Evolutionary conservation across 345 rosid genomes (phyloP).

Genomic region (rapeseed (Brassica napus)): DNA sequence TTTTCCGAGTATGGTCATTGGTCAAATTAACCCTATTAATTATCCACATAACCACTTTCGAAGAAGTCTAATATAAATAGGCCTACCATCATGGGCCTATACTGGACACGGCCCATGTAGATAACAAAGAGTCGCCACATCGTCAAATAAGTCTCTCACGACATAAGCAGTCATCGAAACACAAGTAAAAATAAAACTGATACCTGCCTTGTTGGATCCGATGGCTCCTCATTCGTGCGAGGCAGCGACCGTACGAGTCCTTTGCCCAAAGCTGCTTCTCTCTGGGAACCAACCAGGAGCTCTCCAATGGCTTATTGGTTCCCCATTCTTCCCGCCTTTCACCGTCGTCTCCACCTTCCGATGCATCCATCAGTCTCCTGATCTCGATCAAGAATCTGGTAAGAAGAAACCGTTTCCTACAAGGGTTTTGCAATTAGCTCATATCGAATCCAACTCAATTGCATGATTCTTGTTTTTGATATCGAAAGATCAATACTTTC

Average conservation of each 20-base stretch:
- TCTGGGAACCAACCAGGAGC: slow-evolving; percentile 45
- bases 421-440: background rate
- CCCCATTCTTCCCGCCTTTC: slow-evolving; percentile 69
- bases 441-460: background rate
- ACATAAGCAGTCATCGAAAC: slow-evolving; percentile 21
- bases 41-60: background rate
- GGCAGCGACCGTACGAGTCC: slow-evolving; percentile 46
- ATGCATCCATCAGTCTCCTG: slow-evolving; percentile 63
- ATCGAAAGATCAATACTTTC: background rate
- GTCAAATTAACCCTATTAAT: no score
- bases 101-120: slow-evolving; percentile 5
- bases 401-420: background rate
- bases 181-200: slow-evolving; percentile 7
- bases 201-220: slow-evolving; percentile 18
- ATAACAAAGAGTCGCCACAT: background rate
- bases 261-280: slow-evolving; percentile 57
- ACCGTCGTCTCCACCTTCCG: slow-evolving; percentile 76
- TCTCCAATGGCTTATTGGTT: slow-evolving; percentile 89
- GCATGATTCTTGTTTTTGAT: slow-evolving; percentile 3
- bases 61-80: background rate
- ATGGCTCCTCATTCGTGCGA: slow-evolving; percentile 46
- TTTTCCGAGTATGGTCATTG: no score
- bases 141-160: slow-evolving; percentile 22
- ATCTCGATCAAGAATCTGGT: slow-evolving; percentile 78
- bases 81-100: slow-evolving; percentile 1